These are phyloP conservation scores for Fusarium chlamydosporum DNA, from an alignment of 2,329 filamentous ascomycete species.

Conservation along the genomic window DNA sequence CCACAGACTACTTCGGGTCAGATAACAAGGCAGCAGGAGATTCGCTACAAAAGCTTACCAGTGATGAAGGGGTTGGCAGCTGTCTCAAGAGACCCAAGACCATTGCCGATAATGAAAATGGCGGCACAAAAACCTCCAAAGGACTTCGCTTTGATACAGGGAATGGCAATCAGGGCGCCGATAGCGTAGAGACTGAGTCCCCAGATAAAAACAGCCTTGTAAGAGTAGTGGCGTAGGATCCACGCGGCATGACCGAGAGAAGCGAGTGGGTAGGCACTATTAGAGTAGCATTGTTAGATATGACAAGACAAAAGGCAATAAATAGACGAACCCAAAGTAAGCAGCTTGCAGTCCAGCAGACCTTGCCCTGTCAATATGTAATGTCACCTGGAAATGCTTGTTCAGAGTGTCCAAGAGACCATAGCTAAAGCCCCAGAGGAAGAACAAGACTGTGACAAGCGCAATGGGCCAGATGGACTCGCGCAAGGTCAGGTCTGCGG, in stretches of 20 bases:
- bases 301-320: neutral
- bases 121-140: constrained; percentile 81
- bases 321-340: constrained; percentile 67
- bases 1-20: constrained; percentile 57
- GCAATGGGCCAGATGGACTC: constrained; percentile 76
- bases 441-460: constrained; percentile 65
- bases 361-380: constrained; percentile 61
- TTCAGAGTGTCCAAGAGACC: constrained; percentile 64
- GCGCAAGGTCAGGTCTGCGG: constrained; percentile 72
- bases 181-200: constrained; percentile 76
- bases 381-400: constrained; percentile 62
- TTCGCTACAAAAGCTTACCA: constrained; percentile 48
- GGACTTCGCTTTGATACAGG: constrained; percentile 71
- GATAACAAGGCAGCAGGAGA: neutral
- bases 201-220: constrained; percentile 76
- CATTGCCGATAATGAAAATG: constrained; percentile 81
- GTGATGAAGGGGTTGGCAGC: constrained; percentile 83
- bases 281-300: constrained; percentile 15
- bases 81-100: constrained; percentile 80
- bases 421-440: constrained; percentile 64
- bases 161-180: constrained; percentile 69
- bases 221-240: constrained; percentile 75
- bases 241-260: constrained; percentile 75
- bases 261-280: constrained; percentile 75
- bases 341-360: constrained; percentile 65